Evolutionary conservation across 1,284 basidiomycete species (phyloP), one percentile per base, ranked within the genome.

Genomic region (Apiotrichum sp.): DNA sequence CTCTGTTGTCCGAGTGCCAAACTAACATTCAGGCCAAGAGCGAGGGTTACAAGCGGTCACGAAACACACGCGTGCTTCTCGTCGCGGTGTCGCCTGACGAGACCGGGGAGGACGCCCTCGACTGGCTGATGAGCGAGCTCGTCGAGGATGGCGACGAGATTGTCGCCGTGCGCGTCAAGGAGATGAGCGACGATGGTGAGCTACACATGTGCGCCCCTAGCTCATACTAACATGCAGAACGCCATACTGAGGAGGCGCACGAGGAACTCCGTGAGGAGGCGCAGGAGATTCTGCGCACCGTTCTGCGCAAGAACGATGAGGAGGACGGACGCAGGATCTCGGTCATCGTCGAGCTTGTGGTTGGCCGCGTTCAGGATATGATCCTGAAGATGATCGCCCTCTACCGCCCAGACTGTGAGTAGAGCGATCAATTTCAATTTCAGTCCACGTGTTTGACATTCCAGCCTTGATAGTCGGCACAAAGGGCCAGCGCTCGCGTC

Each of bases 61-160:
- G 87, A 33, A 84, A 84, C 59, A 95, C 93, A 1, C 83, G 95
- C 0, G 90, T 91, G 0, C 97, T 93, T 74, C 81, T 97, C 9
- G 93, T 91, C 55, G 93, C 93, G 0, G 83, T 90, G 1, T 91
- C 89, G 50, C 81, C 87, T 0, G 93, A 98, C 67, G 90, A 93
- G 76, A 88, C 86, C 58, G 91, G 91, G 0, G 76, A 79, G 10
- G 84, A 90, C 65, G 92, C 92, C 1, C 78, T 96, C 14, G 89
- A 93, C 59, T 96, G 92, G 93, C 80, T 86, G 42, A 82, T 97
- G 62, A 89, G 93, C 67, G 81, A 82, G 50, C 80, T 97, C 8
- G 85, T 88, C 8, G 90, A 95, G 75, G 92, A 97, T 63, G 89
- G 90, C 4, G 95, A 98, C 72, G 95, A 98, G 74, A 79, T 98